Evolutionary conservation across 805 yeast species (phyloP).

Genomic region (Henningerozyma blattae): DNA sequence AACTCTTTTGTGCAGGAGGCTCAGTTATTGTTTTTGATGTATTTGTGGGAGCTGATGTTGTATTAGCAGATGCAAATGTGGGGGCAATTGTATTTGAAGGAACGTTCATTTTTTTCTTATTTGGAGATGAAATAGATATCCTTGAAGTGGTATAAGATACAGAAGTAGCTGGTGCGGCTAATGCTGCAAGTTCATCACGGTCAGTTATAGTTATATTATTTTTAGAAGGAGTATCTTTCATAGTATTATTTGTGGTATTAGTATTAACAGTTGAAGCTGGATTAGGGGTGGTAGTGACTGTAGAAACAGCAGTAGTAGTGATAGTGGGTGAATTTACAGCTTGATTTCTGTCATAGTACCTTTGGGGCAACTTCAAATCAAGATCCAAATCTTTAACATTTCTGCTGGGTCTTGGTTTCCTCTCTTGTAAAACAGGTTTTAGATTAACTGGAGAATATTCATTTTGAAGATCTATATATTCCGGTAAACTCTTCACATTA

Average conservation of each 20-base stretch:
- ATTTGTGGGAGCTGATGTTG: no score
- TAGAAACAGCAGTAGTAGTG: not conserved
- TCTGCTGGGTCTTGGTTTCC: not conserved
- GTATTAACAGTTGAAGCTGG: no score
- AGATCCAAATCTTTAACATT: not conserved
- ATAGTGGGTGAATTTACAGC: no score
- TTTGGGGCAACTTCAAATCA: not conserved
- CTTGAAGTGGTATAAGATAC: conserved; percentile 26
- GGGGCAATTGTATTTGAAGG: no score
- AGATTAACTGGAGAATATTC: not conserved
- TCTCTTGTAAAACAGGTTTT: not conserved
- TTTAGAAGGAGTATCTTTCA: no score
- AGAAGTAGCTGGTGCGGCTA: conserved; percentile 22
- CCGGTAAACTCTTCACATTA: not conserved
- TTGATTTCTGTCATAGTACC: not conserved
- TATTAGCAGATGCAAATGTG: no score
- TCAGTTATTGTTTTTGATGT: no score
- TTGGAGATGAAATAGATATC: conserved; percentile 23
- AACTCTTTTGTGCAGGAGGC: not conserved
- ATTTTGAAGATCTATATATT: not conserved
- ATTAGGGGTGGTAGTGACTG: no score
- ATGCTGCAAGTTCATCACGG: no score
- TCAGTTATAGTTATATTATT: no score
- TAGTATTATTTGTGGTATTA: no score
- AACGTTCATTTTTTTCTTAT: conserved; percentile 3